Percentiles rank a stretch among this genome's conserved stretches.
Conservation (phyloP, 1,284 basidiomycete genomes). For the Psilocybe mexicana region DNA sequence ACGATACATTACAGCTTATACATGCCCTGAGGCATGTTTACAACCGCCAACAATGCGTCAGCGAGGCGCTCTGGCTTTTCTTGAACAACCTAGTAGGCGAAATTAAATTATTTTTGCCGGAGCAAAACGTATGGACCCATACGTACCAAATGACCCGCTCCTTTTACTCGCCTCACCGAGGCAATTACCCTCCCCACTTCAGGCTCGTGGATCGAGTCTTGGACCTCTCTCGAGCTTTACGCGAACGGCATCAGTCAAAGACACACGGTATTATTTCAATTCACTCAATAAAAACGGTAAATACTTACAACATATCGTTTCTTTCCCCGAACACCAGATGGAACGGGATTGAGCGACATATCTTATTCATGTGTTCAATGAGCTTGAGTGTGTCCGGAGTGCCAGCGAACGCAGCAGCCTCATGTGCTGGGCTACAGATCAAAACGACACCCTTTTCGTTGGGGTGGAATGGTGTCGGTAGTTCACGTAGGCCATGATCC, state of each 20-base stretch:
- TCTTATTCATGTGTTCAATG: not conserved
- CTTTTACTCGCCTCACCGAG: conserved; percentile 1
- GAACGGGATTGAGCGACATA: not conserved
- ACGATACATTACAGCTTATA: too few species aligned
- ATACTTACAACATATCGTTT: conserved; percentile 2
- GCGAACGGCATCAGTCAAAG: too few species aligned
- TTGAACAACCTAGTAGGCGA: not conserved
- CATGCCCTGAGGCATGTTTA: too few species aligned
- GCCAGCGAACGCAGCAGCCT: not conserved
- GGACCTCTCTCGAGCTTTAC: not conserved
- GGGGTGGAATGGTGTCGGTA: too few species aligned
- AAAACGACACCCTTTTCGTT: too few species aligned
- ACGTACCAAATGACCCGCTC: not conserved
- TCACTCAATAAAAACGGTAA: not conserved
- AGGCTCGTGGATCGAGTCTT: conserved; percentile 1
- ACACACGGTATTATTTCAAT: not conserved
- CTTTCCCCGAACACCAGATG: not conserved
- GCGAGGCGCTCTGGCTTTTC: not conserved
- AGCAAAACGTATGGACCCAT: not conserved
- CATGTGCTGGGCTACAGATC: too few species aligned
- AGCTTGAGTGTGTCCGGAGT: not conserved
- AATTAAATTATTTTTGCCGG: not conserved
- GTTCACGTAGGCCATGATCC: too few species aligned
- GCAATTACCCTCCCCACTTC: not conserved
- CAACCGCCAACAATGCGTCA: not conserved